These are phyloP conservation scores for Thymus mandschuricus DNA, from an alignment of 257 asterid genomes.

Conservation along the genomic window DNA sequence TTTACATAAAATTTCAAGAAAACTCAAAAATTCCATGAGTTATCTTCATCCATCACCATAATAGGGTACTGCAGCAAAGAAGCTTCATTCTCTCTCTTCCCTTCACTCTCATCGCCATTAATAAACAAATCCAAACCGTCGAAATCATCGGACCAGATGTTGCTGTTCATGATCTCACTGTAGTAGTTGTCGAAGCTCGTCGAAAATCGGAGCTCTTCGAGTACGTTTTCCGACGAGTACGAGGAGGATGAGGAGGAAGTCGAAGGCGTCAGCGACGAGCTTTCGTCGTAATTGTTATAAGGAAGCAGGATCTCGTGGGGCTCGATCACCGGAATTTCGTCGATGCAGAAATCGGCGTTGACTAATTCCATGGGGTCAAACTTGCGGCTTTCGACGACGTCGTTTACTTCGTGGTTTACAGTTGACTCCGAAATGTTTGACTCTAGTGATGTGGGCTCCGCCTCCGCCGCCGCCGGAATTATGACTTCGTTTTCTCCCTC, in stretches of 20 bases:
- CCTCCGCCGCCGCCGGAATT: neutral
- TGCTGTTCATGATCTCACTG: conserved; percentile 43
- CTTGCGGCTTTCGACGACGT: neutral
- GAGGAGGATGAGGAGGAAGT: conserved; percentile 29
- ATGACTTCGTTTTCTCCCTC: too few relatives aligned
- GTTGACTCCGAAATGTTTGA: conserved; percentile 7
- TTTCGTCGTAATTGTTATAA: conserved; percentile 10
- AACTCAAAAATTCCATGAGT: conserved; percentile 34
- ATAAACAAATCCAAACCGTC: conserved; percentile 54
- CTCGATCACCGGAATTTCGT: conserved; percentile 74
- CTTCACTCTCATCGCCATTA: conserved; percentile 30
- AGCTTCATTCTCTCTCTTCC: conserved; percentile 12
- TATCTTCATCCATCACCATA: conserved; percentile 27
- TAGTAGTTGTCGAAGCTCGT: conserved; percentile 46
- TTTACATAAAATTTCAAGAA: conserved; percentile 9
- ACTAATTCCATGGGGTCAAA: conserved; percentile 41
- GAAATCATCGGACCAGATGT: conserved; percentile 64
- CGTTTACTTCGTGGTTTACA: neutral
- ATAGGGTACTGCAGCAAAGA: conserved; percentile 27
- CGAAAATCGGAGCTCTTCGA: conserved; percentile 46
- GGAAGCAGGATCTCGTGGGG: conserved; percentile 68
- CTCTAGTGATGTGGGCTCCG: neutral
- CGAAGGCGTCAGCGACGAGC: conserved; percentile 20
- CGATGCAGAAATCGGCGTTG: conserved; percentile 65
- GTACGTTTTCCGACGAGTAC: conserved; percentile 20